Evolutionary conservation across 2,329 filamentous ascomycete species (phyloP).

Genomic region (Monilinia laxa): DNA sequence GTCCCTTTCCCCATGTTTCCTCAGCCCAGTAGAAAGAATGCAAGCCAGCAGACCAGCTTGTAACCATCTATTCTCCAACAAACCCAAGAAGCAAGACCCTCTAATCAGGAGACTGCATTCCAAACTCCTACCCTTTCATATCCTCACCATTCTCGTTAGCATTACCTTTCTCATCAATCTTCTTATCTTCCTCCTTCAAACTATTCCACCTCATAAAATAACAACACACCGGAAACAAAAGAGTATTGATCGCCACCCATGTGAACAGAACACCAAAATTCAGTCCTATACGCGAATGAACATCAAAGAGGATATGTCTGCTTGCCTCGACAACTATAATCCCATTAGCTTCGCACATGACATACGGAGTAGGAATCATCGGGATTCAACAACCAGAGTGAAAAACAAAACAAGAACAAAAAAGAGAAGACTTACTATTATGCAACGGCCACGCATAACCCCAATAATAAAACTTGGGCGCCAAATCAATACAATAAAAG

Average conservation of each 20-base stretch:
- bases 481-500: slow-evolving; percentile 60
- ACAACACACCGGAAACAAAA: slow-evolving; percentile 52
- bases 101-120: too few relatives aligned
- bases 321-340: slow-evolving; percentile 54
- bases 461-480: slow-evolving; percentile 59
- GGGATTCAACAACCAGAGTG: too few relatives aligned
- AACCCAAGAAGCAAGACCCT: too few relatives aligned
- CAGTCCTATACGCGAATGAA: slow-evolving; percentile 56
- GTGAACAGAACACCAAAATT: slow-evolving; percentile 61
- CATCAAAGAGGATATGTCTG: slow-evolving; percentile 60
- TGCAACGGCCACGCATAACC: slow-evolving; percentile 65
- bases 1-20: too few relatives aligned
- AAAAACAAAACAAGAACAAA: not conserved
- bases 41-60: too few relatives aligned
- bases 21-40: too few relatives aligned
- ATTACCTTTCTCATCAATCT: slow-evolving; percentile 5
- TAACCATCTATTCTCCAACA: too few relatives aligned
- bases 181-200: slow-evolving; percentile 31
- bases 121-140: too few relatives aligned
- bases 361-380: too few relatives aligned
- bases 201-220: slow-evolving; percentile 47
- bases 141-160: not conserved
- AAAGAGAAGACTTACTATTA: slow-evolving; percentile 45
- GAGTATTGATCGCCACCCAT: slow-evolving; percentile 54
- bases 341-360: not conserved